Evolutionary conservation across 148 eudicot genomes (phyloP), one percentile per base, ranked within the genome.

Genomic region (Nyssa sinensis): DNA sequence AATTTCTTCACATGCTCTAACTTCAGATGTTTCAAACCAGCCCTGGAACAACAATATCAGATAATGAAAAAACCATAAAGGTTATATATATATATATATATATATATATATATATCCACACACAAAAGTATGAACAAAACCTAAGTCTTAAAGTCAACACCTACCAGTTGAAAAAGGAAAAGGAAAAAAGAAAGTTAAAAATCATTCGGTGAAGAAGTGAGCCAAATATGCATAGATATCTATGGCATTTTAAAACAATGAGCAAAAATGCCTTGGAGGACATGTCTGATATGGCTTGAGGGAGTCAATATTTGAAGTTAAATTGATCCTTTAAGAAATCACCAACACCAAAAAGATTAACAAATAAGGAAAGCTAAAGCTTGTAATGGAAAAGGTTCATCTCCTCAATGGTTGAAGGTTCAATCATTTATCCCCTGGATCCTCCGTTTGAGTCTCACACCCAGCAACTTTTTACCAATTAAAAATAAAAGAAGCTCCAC

Each of bases 1-100:
- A 88, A 94, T 67, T 88, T 90, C 92, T 92, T 94, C 41, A 90
- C 84, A 29, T 96, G 96, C 1, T 94, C 98, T 82, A 84, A 62
- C 82, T 88, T 94, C 87, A 92, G 31, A 76, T 88, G 94, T 71
- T 81, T 89, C 51, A 95, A 79, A 66, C 94, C 96, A 81, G 91
- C 82, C 91, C 98, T 94, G 87, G 74, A 84, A 72, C 79, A 59
- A 37, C 37, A 75, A 74, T 31, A 62, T 67, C 37, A 65, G 31
- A 37, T 29, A 24, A 24, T 78, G 44, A 16, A 75, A 58, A 8
- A n/a, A 55, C 66, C 63, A 30, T 27, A 55, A 10, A 34, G 53
- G 28, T 35, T 25, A 27, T 23, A 11, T 2, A 24, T 62, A 13
- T 37, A 21, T 62, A 25, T 47, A 7, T n/a, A 23, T 2, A 23